phyloP scores from a whole-genome alignment of 1,139 yeast species.

The Pneumocystis oryctolagi region DNA sequence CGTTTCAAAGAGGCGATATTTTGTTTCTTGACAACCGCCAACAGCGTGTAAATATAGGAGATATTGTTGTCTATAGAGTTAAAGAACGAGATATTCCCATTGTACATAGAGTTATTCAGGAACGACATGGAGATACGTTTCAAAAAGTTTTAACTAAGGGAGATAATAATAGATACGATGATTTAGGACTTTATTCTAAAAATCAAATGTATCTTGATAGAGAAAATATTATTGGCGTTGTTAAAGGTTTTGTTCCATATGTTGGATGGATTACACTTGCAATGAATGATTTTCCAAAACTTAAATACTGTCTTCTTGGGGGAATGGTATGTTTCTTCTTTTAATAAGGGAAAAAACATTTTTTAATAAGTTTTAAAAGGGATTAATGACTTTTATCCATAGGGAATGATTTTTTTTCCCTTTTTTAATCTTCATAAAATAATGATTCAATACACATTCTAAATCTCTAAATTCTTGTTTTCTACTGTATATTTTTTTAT shows the following conservation, averaged over 20 bases:
- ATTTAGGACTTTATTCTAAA: slow-evolving; percentile 66
- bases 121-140: slow-evolving; percentile 32
- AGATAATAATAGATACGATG: slow-evolving; percentile 89
- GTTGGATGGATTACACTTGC: slow-evolving; percentile 85
- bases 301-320: slow-evolving; percentile 57
- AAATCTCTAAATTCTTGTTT: too few species aligned
- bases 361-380: neutral
- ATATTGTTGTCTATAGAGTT: slow-evolving; percentile 86
- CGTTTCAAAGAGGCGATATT: slow-evolving; percentile 95
- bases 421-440: too few species aligned
- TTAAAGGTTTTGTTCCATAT: slow-evolving; percentile 79
- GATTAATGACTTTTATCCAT: neutral
- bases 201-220: slow-evolving; percentile 65
- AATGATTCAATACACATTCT: too few species aligned
- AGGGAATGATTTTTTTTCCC: neutral
- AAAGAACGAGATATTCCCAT: slow-evolving; percentile 74
- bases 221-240: slow-evolving; percentile 74
- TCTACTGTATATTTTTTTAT: too few species aligned
- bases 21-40: slow-evolving; percentile 82
- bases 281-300: slow-evolving; percentile 73
- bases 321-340: slow-evolving; percentile 39
- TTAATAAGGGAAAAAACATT: slow-evolving; percentile 22
- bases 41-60: slow-evolving; percentile 61
- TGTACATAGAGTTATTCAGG: slow-evolving; percentile 85
- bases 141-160: slow-evolving; percentile 70